phyloP scores from a whole-genome alignment of 2,329 filamentous ascomycete species.

The Fusarium falciforme region DNA sequence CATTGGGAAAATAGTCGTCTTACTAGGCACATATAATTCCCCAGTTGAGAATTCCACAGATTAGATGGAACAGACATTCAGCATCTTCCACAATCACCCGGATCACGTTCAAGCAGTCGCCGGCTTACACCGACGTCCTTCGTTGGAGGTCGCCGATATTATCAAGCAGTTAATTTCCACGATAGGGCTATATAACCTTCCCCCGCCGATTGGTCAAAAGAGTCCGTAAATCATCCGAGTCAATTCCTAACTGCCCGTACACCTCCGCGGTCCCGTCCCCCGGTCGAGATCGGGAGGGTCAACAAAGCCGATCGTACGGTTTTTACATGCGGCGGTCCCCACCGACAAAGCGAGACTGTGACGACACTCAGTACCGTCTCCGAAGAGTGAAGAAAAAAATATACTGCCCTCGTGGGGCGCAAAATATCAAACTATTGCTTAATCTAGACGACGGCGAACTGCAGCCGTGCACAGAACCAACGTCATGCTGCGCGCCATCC shows the following conservation, averaged over 20 bases:
- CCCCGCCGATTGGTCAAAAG: neutral
- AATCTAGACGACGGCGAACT: constrained; percentile 14
- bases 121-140: neutral
- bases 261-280: constrained; percentile 3
- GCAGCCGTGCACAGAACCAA: constrained; percentile 26
- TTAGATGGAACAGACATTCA: neutral
- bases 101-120: neutral
- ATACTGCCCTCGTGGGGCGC: neutral
- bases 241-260: neutral
- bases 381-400: neutral
- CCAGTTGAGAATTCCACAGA: neutral
- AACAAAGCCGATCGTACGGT: constrained; percentile 30
- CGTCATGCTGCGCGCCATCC: constrained; percentile 29
- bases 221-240: constrained; percentile 17
- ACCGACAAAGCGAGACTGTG: constrained; percentile 18
- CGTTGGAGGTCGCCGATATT: neutral
- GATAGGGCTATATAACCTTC: neutral
- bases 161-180: neutral
- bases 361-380: constrained; percentile 18
- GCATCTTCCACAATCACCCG: neutral
- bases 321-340: constrained; percentile 13
- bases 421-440: constrained; percentile 12
- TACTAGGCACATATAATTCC: neutral
- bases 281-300: constrained; percentile 10
- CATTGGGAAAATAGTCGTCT: neutral